Percentiles rank a stretch among this genome's conserved stretches.
Evolutionary conservation across 164 flowering plant genomes (phyloP).

Genomic region (Vitis labrusca): DNA sequence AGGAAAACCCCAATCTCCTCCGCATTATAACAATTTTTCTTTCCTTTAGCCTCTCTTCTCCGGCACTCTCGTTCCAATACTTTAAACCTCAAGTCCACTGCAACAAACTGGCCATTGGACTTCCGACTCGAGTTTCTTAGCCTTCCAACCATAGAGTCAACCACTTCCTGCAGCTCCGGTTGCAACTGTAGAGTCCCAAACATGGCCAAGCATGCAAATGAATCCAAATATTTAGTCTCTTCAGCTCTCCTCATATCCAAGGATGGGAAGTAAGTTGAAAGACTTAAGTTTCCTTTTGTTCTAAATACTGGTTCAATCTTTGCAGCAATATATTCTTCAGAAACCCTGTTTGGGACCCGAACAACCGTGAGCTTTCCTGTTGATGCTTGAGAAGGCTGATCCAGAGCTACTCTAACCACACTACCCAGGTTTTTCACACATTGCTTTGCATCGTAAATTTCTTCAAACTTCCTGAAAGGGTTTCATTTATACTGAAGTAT

Average conservation of each 20-base stretch:
- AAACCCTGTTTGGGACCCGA: conserved; percentile 11
- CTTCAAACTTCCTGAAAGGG: conserved; percentile 6
- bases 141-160: conserved; percentile 10
- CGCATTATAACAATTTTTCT: conserved; percentile 23
- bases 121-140: conserved; percentile 6
- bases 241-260: conserved; percentile 4
- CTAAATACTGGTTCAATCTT: not conserved
- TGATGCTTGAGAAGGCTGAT: not conserved
- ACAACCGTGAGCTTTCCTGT: not conserved
- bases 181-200: conserved; percentile 8
- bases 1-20: conserved; percentile 70
- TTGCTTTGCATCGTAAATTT: not conserved
- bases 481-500: not conserved
- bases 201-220: conserved; percentile 2
- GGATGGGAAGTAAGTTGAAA: conserved; percentile 6
- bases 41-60: too few species aligned
- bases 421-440: conserved; percentile 4
- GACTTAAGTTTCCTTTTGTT: conserved; percentile 4
- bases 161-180: conserved; percentile 10
- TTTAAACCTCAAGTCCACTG: conserved; percentile 9
- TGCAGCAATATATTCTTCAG: conserved; percentile 5
- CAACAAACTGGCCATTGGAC: conserved; percentile 8
- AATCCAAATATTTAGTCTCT: not conserved
- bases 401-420: not conserved
- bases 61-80: too few species aligned